Evolutionary conservation across 1,139 yeast species (phyloP).

Genomic region (Petasospora fabianii): DNA sequence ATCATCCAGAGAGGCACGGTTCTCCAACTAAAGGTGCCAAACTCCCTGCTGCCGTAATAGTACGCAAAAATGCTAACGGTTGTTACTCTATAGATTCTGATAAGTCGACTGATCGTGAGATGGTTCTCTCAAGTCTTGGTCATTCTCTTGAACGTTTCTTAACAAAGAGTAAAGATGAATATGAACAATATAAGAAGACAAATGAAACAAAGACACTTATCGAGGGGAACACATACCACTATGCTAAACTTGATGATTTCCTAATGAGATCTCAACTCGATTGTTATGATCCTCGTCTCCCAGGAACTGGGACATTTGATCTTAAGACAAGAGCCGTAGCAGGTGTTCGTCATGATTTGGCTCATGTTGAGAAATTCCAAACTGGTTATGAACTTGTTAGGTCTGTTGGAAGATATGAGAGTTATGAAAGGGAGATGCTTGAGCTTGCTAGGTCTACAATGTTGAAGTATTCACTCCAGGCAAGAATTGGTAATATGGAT

Average conservation of each 20-base stretch:
- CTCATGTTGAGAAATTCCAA: constrained; percentile 47
- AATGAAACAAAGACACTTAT: constrained; percentile 4
- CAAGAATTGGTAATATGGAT: constrained; percentile 94
- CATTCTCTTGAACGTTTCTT: constrained; percentile 71
- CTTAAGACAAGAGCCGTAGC: constrained; percentile 88
- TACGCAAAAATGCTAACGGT: constrained; percentile 34
- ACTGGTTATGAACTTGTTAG: constrained; percentile 65
- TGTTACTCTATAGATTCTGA: constrained; percentile 70
- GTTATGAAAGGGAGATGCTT: constrained; percentile 72
- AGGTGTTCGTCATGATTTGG: constrained; percentile 75
- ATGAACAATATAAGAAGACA: constrained; percentile 35
- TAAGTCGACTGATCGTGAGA: constrained; percentile 63
- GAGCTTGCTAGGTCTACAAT: constrained; percentile 77
- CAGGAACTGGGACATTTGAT: constrained; percentile 92
- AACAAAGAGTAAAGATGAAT: constrained; percentile 52
- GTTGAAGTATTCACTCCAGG: constrained; percentile 84
- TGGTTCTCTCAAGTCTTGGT: constrained; percentile 74
- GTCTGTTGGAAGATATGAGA: constrained; percentile 62
- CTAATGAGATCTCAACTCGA: constrained; percentile 89
- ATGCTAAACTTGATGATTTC: constrained; percentile 64
- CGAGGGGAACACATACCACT: constrained; percentile 52
- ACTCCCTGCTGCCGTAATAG: constrained; percentile 41
- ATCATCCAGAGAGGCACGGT: constrained; percentile 34
- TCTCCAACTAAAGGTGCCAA: constrained; percentile 34
- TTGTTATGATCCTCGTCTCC: constrained; percentile 70